Base-by-base conservation (phyloP, 2,329 filamentous ascomycete genomes). In the Metarhizium robertsii region DNA sequence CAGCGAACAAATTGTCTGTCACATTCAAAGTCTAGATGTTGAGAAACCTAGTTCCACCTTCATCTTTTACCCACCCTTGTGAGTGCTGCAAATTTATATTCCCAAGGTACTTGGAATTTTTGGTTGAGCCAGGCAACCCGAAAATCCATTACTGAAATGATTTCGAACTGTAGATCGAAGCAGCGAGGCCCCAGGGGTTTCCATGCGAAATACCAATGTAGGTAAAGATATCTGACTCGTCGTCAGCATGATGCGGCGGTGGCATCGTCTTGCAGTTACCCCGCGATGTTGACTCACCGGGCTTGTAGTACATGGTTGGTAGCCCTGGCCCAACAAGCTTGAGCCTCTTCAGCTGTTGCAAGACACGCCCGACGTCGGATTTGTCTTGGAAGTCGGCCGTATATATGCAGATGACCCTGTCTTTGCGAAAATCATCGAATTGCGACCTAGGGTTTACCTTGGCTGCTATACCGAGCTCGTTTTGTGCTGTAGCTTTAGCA, bases 261-360 rank as follows among this genome's bases (percentile, higher is more conserved):
- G 11, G 11, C 25, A 25, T 11, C 30, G 14, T 5, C 47, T 16
- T 8, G 20, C 47, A 14, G 20, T 49, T 7, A 49, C 25, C 14
- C 48, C 18, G 3, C 4, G 16, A 43, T 13, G 10, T 38, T 18
- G 6, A 81, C 68, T 75, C 66, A 79, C 87, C 85, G 62, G 80
- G 80, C 65, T 95, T 95, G 73, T 95, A 95, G 67, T 89, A 92
- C 52, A 94, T 84, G 1, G 75, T 71, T 49, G 71, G 73, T 4
- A 69, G 68, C 51, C 60, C 69, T 20, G 66, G 57, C 38, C 74
- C 73, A 52, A 86, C 75, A 42, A 94, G 71, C 7, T 79, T 83
- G 56, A 91, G 72, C 55, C 83, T 75, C 52, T 79, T 77, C 58
- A 95, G 69, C 60, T 75, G 79, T 56, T 74, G 65, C 43, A 92